These are phyloP conservation scores for Wickerhamomyces tratensis DNA, from an alignment of 805 yeast species.

Conservation along the genomic window DNA sequence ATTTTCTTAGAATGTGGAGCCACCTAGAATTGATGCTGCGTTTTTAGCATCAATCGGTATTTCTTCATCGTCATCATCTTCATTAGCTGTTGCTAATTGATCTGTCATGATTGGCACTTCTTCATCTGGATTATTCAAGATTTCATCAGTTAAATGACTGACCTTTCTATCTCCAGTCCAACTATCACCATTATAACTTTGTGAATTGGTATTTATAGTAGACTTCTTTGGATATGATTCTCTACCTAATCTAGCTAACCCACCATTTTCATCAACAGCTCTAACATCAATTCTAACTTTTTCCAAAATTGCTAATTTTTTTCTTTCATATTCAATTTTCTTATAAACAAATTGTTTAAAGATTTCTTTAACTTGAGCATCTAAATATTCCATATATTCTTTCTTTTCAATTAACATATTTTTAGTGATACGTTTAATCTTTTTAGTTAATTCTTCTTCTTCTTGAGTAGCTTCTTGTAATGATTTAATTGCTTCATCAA, in stretches of 20 bases:
- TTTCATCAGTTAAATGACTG: slow-evolving; percentile 25
- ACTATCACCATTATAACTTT: slow-evolving; percentile 40
- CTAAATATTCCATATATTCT: slow-evolving; percentile 50
- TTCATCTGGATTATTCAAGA: slow-evolving; percentile 4
- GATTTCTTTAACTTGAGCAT: slow-evolving; percentile 39
- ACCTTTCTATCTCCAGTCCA: slow-evolving; percentile 46
- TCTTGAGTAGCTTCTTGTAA: slow-evolving; percentile 69
- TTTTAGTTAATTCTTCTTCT: slow-evolving; percentile 69
- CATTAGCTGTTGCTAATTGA: slow-evolving; percentile 4
- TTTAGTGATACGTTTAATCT: slow-evolving; percentile 72
- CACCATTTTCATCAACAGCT: slow-evolving; percentile 67
- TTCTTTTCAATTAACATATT: slow-evolving; percentile 73
- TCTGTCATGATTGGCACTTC: background rate
- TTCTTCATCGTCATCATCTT: slow-evolving; percentile 15
- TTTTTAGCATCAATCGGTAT: slow-evolving; percentile 63
- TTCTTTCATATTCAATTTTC: slow-evolving; percentile 80
- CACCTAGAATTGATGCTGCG: slow-evolving; percentile 77
- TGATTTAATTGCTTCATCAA: slow-evolving; percentile 79
- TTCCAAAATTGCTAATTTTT: slow-evolving; percentile 66
- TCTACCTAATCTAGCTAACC: slow-evolving; percentile 75
- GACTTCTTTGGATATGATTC: slow-evolving; percentile 37
- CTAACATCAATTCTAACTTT: slow-evolving; percentile 63
- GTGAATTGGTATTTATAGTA: slow-evolving; percentile 23
- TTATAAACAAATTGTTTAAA: slow-evolving; percentile 55
- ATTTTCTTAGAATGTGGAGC: slow-evolving; percentile 37